phyloP scores from a whole-genome alignment of 352 stramenopile genomes.

The Pythium myriotylum region DNA sequence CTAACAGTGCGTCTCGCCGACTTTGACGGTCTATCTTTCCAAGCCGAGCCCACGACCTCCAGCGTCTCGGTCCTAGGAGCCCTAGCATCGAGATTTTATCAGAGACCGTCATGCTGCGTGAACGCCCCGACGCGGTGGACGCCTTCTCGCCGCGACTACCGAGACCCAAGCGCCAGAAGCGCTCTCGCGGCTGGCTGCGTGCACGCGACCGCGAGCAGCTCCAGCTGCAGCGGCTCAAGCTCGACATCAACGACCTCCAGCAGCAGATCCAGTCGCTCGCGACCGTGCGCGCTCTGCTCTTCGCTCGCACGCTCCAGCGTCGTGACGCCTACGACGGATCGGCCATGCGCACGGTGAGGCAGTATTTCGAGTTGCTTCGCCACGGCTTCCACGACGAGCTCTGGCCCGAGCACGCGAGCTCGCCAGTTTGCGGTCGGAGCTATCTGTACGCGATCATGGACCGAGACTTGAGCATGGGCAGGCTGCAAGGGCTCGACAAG shows the following conservation, averaged over 20 bases:
- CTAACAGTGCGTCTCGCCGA: too few relatives aligned
- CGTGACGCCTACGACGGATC: conserved; percentile 7
- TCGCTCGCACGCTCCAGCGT: conserved; percentile 3
- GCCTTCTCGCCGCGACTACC: not conserved
- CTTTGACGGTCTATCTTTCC: too few relatives aligned
- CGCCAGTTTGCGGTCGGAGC: not conserved
- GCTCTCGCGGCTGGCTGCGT: conserved; percentile 11
- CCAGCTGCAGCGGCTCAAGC: conserved; percentile 31
- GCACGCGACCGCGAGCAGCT: conserved; percentile 31
- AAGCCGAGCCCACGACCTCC: too few relatives aligned
- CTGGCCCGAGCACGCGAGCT: not conserved
- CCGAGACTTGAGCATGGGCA: conserved; percentile 5
- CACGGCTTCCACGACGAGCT: conserved; percentile 17
- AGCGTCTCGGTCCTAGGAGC: too few relatives aligned
- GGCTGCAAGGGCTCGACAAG: conserved; percentile 5
- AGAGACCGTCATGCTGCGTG: not conserved
- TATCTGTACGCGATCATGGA: conserved; percentile 15
- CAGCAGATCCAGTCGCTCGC: conserved; percentile 34
- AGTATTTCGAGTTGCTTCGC: conserved; percentile 18
- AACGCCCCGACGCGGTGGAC: not conserved
- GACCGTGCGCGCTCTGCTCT: conserved; percentile 30
- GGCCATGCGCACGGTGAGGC: conserved; percentile 4
- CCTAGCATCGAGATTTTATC: too few relatives aligned
- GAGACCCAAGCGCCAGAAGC: conserved; percentile 2
- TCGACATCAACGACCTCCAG: conserved; percentile 40